These are phyloP conservation scores for Epichloe typhina DNA, from an alignment of 2,329 filamentous ascomycete species.

Conservation along the genomic window DNA sequence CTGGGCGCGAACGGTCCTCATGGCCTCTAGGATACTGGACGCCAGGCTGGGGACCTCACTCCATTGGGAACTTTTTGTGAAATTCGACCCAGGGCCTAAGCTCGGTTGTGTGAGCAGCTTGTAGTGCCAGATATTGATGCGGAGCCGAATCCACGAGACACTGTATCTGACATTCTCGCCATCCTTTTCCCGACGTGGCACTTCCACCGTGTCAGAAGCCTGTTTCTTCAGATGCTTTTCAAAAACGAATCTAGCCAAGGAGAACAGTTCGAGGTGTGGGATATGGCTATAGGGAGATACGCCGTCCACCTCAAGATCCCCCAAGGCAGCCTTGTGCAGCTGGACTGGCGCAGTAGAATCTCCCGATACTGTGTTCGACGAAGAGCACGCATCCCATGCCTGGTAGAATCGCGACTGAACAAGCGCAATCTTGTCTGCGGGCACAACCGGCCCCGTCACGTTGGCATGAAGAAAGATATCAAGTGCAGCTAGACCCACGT, in stretches of 20 bases:
- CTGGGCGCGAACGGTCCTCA: conserved; percentile 28
- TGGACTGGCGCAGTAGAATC: conserved; percentile 18
- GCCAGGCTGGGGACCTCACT: conserved; percentile 46
- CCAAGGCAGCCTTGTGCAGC: conserved; percentile 47
- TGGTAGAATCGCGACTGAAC: conserved; percentile 28
- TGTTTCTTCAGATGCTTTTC: conserved; percentile 11
- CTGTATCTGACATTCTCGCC: conserved; percentile 36
- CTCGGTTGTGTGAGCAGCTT: conserved; percentile 46
- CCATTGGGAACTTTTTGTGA: conserved; percentile 44
- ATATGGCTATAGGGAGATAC: conserved; percentile 76
- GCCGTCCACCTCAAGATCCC: conserved; percentile 64
- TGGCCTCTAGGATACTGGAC: conserved; percentile 29
- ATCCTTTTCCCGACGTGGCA: conserved; percentile 11
- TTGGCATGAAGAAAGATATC: conserved; percentile 76
- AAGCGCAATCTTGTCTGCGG: conserved; percentile 10
- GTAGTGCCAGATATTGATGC: conserved; percentile 59
- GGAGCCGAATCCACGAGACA: conserved; percentile 49
- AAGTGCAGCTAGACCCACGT: conserved; percentile 31
- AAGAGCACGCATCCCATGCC: conserved; percentile 17
- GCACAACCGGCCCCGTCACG: conserved; percentile 74
- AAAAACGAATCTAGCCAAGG: conserved; percentile 48
- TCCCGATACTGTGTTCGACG: not conserved
- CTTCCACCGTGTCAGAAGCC: conserved; percentile 12
- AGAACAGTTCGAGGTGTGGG: conserved; percentile 72
- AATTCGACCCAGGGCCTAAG: conserved; percentile 38